Percentiles rank a stretch among this genome's conserved stretches.
Evolutionary conservation across 306 rosid species (phyloP).

Genomic region (Prunus mume): DNA sequence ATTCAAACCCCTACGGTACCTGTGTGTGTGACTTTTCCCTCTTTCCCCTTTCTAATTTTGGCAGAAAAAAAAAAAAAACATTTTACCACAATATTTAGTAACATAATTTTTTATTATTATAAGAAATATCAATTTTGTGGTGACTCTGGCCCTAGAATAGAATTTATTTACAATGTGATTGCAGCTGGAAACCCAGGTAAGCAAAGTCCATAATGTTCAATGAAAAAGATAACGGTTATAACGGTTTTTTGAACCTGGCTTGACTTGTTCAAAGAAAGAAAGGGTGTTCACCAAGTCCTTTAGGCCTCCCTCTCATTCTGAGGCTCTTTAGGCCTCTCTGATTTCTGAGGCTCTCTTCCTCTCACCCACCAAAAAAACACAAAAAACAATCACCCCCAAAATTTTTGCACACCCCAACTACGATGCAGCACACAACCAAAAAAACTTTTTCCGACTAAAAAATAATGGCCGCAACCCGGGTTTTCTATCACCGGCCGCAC

Average conservation of each 20-base stretch:
- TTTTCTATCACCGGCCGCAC: constrained; percentile 13
- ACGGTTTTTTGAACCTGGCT: not conserved
- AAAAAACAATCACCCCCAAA: not conserved
- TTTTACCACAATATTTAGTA: too few relatives aligned
- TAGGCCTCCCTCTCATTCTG: constrained; percentile 4
- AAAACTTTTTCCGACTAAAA: constrained; percentile 9
- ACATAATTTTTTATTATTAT: too few relatives aligned
- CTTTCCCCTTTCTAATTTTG: too few relatives aligned
- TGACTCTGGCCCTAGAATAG: too few relatives aligned
- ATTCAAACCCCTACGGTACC: too few relatives aligned
- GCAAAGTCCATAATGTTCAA: not conserved
- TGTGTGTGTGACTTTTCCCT: too few relatives aligned
- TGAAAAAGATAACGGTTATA: not conserved
- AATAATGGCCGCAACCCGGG: constrained; percentile 43
- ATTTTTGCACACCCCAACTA: not conserved
- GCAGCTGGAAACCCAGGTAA: not conserved
- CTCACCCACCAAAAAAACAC: not conserved
- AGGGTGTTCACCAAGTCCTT: not conserved
- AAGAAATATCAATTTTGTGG: too few relatives aligned
- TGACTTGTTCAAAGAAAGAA: constrained; percentile 15
- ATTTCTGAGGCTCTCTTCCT: constrained; percentile 14
- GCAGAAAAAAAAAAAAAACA: too few relatives aligned
- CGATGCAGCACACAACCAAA: not conserved
- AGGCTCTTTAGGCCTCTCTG: not conserved
- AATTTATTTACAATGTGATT: not conserved